Evolutionary conservation across 208 protist species (phyloP).

Genomic region (Jaenimonas drosophilae): DNA sequence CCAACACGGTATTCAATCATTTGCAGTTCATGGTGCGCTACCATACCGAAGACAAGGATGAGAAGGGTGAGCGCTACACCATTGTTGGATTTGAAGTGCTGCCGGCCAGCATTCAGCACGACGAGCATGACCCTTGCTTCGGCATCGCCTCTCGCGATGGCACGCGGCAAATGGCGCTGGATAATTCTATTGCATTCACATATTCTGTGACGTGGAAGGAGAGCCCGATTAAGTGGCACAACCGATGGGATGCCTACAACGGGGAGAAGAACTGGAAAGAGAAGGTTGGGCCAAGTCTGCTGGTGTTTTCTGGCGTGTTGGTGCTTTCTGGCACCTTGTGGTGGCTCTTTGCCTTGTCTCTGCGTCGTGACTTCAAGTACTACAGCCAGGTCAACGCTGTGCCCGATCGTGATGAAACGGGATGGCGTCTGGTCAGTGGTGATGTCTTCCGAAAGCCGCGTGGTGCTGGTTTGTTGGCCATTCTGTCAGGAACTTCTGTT

Average conservation of each 20-base stretch:
- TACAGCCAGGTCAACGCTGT: slow-evolving; percentile 80
- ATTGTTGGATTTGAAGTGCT: no score
- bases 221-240: slow-evolving; percentile 78
- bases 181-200: slow-evolving; percentile 20
- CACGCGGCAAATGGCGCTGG: neutral
- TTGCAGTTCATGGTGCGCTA: slow-evolving; percentile 26
- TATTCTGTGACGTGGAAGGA: slow-evolving; percentile 58
- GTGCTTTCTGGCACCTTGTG: slow-evolving; percentile 92
- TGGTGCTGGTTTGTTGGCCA: slow-evolving; percentile 63
- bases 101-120: slow-evolving; percentile 14
- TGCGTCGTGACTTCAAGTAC: slow-evolving; percentile 83
- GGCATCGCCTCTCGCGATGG: no score
- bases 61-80: no score
- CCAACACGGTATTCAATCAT: slow-evolving; percentile 11
- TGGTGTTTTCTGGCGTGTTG: slow-evolving; percentile 91
- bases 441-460: slow-evolving; percentile 92
- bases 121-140: no score
- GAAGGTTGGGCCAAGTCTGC: no score
- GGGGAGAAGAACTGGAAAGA: slow-evolving; percentile 24
- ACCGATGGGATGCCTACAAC: slow-evolving; percentile 93
- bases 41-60: slow-evolving; percentile 6
- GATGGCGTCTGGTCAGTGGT: slow-evolving; percentile 92
- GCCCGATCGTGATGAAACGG: slow-evolving; percentile 75
- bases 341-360: slow-evolving; percentile 90
- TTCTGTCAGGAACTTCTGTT: slow-evolving; percentile 77